Evolutionary conservation across 1,139 yeast genomes (phyloP).

Genomic region (Protomyces inundatus): DNA sequence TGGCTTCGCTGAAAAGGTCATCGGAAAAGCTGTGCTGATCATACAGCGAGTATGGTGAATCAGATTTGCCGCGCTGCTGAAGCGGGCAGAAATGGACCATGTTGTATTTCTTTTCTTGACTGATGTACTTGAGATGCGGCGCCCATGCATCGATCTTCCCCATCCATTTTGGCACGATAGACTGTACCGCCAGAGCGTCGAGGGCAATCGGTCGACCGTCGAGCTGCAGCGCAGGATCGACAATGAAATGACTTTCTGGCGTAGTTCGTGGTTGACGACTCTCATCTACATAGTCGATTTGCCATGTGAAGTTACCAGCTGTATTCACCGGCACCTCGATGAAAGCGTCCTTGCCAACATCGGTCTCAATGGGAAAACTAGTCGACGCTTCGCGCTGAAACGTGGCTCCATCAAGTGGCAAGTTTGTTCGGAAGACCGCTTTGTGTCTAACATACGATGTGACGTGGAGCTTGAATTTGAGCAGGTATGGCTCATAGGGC

Average conservation of each 20-base stretch:
- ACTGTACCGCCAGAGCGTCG: slow-evolving; percentile 76
- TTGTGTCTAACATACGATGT: slow-evolving; percentile 66
- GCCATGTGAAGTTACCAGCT: slow-evolving; percentile 74
- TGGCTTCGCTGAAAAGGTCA: slow-evolving; percentile 49
- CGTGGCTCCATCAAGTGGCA: slow-evolving; percentile 48
- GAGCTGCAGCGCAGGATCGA: slow-evolving; percentile 67
- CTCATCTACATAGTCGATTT: slow-evolving; percentile 9
- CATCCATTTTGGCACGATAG: slow-evolving; percentile 88
- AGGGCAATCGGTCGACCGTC: slow-evolving; percentile 58
- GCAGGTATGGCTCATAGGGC: slow-evolving; percentile 47
- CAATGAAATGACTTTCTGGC: slow-evolving; percentile 66
- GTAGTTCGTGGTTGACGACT: neutral
- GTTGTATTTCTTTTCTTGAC: slow-evolving; percentile 70
- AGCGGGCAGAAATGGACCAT: slow-evolving; percentile 95
- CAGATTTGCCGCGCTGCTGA: slow-evolving; percentile 78
- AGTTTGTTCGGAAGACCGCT: slow-evolving; percentile 68
- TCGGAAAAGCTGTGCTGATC: slow-evolving; percentile 81
- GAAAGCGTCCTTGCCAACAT: slow-evolving; percentile 47
- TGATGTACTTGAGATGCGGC: slow-evolving; percentile 53
- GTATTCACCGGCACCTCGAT: slow-evolving; percentile 56
- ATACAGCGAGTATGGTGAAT: slow-evolving; percentile 86
- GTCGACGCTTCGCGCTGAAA: slow-evolving; percentile 58
- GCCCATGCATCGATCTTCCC: slow-evolving; percentile 67
- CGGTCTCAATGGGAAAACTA: slow-evolving; percentile 47
- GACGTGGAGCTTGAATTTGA: slow-evolving; percentile 65